These are phyloP conservation scores for Bimuria novae-zelandiae DNA, from an alignment of 2,329 filamentous ascomycete species.

Conservation along the genomic window DNA sequence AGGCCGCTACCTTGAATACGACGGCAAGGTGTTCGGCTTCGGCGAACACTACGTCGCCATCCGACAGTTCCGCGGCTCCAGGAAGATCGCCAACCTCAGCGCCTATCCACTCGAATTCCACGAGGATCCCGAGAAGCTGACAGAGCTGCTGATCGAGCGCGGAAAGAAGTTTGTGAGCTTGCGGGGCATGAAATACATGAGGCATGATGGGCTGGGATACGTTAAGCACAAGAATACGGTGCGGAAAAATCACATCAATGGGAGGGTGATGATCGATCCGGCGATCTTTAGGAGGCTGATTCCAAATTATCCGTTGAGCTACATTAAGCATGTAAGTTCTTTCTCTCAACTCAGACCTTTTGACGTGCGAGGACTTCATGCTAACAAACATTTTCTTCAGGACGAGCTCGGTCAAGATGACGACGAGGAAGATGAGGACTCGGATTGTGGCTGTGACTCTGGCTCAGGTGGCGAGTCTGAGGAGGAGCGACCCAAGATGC, in stretches of 20 bases:
- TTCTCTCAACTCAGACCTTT: background rate
- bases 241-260: slow-evolving; percentile 82
- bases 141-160: slow-evolving; percentile 71
- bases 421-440: slow-evolving; percentile 55
- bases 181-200: slow-evolving; percentile 81
- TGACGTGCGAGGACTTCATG: background rate
- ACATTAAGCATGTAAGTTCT: slow-evolving; percentile 61
- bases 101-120: slow-evolving; percentile 83
- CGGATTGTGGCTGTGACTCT: slow-evolving; percentile 37
- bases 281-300: slow-evolving; percentile 82
- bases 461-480: slow-evolving; percentile 14
- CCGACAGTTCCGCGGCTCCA: slow-evolving; percentile 74
- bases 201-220: slow-evolving; percentile 83
- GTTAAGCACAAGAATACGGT: slow-evolving; percentile 77
- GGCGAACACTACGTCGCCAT: slow-evolving; percentile 73
- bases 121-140: slow-evolving; percentile 69
- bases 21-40: slow-evolving; percentile 83
- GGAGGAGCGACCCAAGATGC: slow-evolving; percentile 40
- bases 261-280: slow-evolving; percentile 86
- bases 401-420: slow-evolving; percentile 67
- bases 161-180: slow-evolving; percentile 83
- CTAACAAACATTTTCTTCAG: background rate
- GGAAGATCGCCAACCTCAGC: slow-evolving; percentile 78
- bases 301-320: slow-evolving; percentile 80
- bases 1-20: slow-evolving; percentile 81